Conservation (phyloP, 1,284 basidiomycete species). For the Coniferiporia weirii region DNA sequence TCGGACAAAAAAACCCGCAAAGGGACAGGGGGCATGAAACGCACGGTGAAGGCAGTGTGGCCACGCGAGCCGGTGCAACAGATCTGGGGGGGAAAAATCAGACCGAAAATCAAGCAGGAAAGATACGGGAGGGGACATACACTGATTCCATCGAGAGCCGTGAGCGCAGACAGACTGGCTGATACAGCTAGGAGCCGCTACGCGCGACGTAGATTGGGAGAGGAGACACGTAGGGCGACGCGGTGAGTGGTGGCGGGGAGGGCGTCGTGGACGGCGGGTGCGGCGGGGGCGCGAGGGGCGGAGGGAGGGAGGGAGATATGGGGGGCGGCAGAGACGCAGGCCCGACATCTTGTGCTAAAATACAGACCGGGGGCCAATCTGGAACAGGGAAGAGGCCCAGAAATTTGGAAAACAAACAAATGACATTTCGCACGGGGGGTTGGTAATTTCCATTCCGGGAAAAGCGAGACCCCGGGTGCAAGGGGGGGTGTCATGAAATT, state of each 20-base stretch:
- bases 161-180: neutral
- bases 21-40: neutral
- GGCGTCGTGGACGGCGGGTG: neutral
- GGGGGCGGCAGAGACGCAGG: conserved; percentile 10
- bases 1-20: neutral
- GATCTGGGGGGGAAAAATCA: neutral
- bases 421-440: neutral
- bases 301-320: conserved; percentile 7
- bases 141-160: conserved; percentile 5
- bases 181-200: neutral
- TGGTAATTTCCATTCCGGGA: neutral
- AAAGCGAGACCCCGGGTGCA: too few relatives aligned
- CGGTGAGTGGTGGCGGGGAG: neutral
- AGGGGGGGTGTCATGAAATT: neutral
- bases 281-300: neutral
- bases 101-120: neutral
- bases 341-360: conserved; percentile 9
- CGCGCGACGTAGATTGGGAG: neutral
- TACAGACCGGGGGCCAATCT: conserved; percentile 5
- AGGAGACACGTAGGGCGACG: neutral
- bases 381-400: neutral
- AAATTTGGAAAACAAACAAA: conserved; percentile 5
- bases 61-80: conserved; percentile 2
- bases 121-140: neutral
- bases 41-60: conserved; percentile 12